Percentiles rank a stretch among this genome's conserved stretches.
phyloP scores from a whole-genome alignment of 495 filamentous ascomycete genomes.

The Lindgomyces ingoldianus region DNA sequence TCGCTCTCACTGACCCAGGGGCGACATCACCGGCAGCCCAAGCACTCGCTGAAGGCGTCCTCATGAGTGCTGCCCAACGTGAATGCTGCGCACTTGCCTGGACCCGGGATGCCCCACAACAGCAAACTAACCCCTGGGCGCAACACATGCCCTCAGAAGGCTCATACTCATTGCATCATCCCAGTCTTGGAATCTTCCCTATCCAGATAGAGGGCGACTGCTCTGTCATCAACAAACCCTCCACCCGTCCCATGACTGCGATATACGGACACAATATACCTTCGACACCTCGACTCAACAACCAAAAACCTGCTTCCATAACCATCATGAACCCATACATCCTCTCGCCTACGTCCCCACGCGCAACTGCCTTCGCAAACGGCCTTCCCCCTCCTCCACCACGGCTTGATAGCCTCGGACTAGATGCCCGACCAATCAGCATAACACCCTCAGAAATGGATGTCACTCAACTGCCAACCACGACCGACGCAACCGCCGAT shows the following conservation, averaged over 20 bases:
- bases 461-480: constrained; percentile 47
- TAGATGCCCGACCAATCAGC: constrained; percentile 20
- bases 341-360: constrained; percentile 30
- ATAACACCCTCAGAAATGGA: constrained; percentile 29
- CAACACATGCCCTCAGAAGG: constrained; percentile 51
- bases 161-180: constrained; percentile 72
- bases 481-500: constrained; percentile 48
- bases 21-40: constrained; percentile 43
- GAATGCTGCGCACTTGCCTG: constrained; percentile 73
- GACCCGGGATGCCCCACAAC: constrained; percentile 36
- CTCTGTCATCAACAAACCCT: constrained; percentile 45
- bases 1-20: constrained; percentile 49
- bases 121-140: constrained; percentile 34
- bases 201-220: constrained; percentile 51
- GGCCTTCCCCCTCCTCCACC: constrained; percentile 19
- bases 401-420: background rate
- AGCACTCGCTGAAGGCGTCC: constrained; percentile 55
- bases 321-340: constrained; percentile 39
- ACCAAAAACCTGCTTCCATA: constrained; percentile 27
- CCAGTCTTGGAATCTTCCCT: constrained; percentile 52
- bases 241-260: constrained; percentile 30
- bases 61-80: constrained; percentile 65
- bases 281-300: constrained; percentile 4
- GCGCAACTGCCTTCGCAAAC: constrained; percentile 22
- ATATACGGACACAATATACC: constrained; percentile 38